Base-by-base conservation (phyloP, 352 stramenopile genomes). In the Phytophthora rubi region DNA sequence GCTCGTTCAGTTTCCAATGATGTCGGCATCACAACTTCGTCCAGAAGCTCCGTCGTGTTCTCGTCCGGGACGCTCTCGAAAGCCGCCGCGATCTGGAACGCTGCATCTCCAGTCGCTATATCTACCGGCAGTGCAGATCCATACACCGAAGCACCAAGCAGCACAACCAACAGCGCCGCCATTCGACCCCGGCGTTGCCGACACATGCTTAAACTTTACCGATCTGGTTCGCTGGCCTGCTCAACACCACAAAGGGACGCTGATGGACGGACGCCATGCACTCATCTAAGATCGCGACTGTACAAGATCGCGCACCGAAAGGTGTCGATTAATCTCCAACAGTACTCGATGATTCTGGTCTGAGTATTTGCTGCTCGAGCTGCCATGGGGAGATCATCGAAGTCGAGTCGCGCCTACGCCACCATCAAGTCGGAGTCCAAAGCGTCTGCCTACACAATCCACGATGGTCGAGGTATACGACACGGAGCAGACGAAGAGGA, bases 401-500 rank as follows among this genome's bases (percentile, higher is more conserved):
- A 59, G 28, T 53, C 42, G 12, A 60, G 54, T 65, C 55, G 48
- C 8, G 55, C 54, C 9, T 67, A 62, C 18, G 35, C 18, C 30
- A 63, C 52, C 65, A 62, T 61, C 44, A 68, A 57, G 23, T 68
- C 58, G n/a, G 26, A 21, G n/a, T 35, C 62, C 1, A 56, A 63
- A 56, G 53, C 69, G 3, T 80, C 77, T 4, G 62, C 74, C 32
- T 85, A 86, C 59, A 68, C 62, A 6, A 75, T 86, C 63, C 67
- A 83, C 53, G 71, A 86, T 45, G 73, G 61, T 58, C 57, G 30
- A 42, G 21, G 39, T 12, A 39, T 71, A 6, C 57, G 58, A 23
- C 51, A 61, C n/a, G 53, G 42, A 16, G 58, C 16, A 6, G 32
- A 61, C 21, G 70, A 86, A 35, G 67, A 77, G n/a, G 81, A 89